Base-by-base conservation (phyloP, 2,329 filamentous ascomycete genomes). In the Biscogniauxia marginata region DNA sequence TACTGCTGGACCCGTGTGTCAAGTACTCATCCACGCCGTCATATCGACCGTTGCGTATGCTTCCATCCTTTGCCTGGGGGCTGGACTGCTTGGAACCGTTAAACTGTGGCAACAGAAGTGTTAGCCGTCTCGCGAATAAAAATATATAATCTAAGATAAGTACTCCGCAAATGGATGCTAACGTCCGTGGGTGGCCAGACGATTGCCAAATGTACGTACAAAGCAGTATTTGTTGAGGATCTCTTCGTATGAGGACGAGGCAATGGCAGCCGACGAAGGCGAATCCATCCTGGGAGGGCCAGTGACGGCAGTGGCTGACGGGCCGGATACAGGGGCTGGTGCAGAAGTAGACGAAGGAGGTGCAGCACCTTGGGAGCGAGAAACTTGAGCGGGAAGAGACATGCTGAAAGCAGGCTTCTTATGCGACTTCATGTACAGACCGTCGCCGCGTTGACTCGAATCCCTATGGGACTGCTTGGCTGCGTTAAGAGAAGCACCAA, bases 191-290 rank as follows among this genome's bases (percentile, higher is more conserved):
- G 50, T 54, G 50, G 56, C 58, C 59, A 44, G 53, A 34, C 24
- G 45, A 46, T 61, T 49, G 51, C 54, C 34, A 49, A 74, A 75
- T 71, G 83, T 83, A 96, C 93, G 86, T 93, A 97, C 93, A 85
- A 98, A 99, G 83, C 95, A 99, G 82, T 96, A 99, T 80, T 96
- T 97, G 80, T 96, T 93, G 74, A 99, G 89, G 63, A 99, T 84
- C 77, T 99, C 95, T 76, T 96, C 91, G 74, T 99, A 98, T 58
- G 93, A 93, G 58, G 91, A 87, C 62, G 92, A 96, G 58, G 93
- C 85, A 63, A 96, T 87, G 68, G 75, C 75, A 49, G 76, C 65
- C 62, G 68, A 63, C 9, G 75, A 73, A 79, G 80, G 71, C 69
- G 83, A 78, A 75, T 83, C 69, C 74, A 84, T 71, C 55, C 75